These are phyloP conservation scores for Tylopilus felleus DNA, from an alignment of 768 basidiomycete species.

Conservation along the genomic window DNA sequence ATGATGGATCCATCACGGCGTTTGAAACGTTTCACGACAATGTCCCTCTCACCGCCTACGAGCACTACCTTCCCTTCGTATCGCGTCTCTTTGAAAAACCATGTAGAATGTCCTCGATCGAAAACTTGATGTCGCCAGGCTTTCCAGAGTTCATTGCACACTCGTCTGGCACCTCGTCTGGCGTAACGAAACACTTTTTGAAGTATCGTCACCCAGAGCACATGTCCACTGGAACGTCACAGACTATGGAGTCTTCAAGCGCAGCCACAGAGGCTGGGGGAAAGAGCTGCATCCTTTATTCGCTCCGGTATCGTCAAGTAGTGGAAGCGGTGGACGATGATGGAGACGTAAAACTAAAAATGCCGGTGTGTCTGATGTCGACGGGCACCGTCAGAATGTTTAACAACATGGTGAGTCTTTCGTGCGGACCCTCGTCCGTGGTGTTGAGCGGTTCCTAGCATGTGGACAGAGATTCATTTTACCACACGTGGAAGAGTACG, in stretches of 20 bases:
- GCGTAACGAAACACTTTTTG: conserved; percentile 15
- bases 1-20: not conserved
- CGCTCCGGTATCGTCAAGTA: conserved; percentile 15
- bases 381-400: conserved; percentile 23
- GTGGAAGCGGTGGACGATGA: conserved; percentile 8
- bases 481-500: conserved; percentile 8
- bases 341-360: conserved; percentile 9
- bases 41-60: conserved; percentile 16
- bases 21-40: conserved; percentile 13
- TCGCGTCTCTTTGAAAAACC: conserved; percentile 20
- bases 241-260: conserved; percentile 11
- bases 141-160: conserved; percentile 23
- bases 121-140: conserved; percentile 22
- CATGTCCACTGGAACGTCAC: conserved; percentile 15
- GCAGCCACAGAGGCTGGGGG: conserved; percentile 9
- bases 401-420: conserved; percentile 13
- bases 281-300: conserved; percentile 21
- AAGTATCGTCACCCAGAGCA: conserved; percentile 22
- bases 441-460: conserved; percentile 7
- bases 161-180: conserved; percentile 18
- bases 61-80: conserved; percentile 20
- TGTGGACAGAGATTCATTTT: conserved; percentile 11
- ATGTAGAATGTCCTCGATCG: conserved; percentile 15
- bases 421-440: not conserved
- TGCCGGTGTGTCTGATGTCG: conserved; percentile 21